A percentile compares a stretch with the other conserved stretches of the same genome.
These are phyloP conservation scores for Naganishia sp. DNA, from an alignment of 1,284 basidiomycete species.

Conservation along the genomic window DNA sequence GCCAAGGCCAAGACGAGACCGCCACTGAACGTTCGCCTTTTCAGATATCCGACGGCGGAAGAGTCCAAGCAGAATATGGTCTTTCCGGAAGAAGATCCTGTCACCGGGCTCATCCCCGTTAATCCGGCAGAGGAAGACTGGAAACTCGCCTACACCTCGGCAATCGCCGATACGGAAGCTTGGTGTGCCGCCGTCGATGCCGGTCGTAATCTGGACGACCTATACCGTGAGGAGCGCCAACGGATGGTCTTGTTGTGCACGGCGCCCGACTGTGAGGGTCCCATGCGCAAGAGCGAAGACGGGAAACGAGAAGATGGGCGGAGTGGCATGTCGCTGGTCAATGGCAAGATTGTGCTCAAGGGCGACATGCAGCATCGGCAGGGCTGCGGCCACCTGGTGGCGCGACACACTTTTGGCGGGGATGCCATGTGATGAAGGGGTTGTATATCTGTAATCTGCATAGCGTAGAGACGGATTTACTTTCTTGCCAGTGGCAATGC, in stretches of 20 bases:
- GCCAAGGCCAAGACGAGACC: conserved; percentile 39
- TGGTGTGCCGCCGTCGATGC: conserved; percentile 24
- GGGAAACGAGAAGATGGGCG: conserved; percentile 51
- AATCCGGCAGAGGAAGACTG: conserved; percentile 30
- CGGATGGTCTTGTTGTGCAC: conserved; percentile 49
- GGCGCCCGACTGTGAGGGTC: conserved; percentile 52
- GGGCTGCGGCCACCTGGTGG: conserved; percentile 49
- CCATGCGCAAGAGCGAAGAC: conserved; percentile 47
- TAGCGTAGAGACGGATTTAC: neutral
- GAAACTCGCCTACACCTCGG: conserved; percentile 30
- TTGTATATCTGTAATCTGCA: neutral
- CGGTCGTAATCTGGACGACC: conserved; percentile 31
- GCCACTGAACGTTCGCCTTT: conserved; percentile 48
- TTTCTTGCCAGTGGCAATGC: neutral
- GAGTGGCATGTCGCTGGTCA: conserved; percentile 44
- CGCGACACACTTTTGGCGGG: conserved; percentile 19
- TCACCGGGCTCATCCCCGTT: conserved; percentile 46
- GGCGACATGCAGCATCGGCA: conserved; percentile 39
- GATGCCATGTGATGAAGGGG: conserved; percentile 9
- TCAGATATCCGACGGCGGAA: conserved; percentile 42
- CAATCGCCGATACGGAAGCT: conserved; percentile 26
- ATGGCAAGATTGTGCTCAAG: conserved; percentile 27
- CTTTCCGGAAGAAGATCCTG: conserved; percentile 39
- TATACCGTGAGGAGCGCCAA: conserved; percentile 37
- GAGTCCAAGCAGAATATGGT: conserved; percentile 6